Evolutionary conservation across 768 basidiomycete species (phyloP), one percentile per base, ranked within the genome.

Genomic region (Calvatia gigantea): DNA sequence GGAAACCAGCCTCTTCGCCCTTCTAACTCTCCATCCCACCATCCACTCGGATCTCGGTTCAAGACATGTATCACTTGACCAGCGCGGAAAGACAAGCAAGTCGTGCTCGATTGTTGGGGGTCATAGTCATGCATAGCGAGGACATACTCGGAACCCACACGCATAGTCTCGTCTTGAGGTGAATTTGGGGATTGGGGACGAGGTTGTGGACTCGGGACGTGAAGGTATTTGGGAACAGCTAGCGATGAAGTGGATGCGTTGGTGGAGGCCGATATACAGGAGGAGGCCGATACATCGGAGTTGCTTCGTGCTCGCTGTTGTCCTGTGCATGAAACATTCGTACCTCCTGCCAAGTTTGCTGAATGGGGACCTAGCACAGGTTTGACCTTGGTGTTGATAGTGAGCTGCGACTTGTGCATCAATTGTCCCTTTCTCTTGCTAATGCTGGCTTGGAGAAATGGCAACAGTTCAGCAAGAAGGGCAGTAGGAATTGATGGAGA

Each of bases 1-100:
- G 97, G 97, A 71, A 98, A 98, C 97, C 97, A 99, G 11, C 97
- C 97, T 63, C 95, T 75, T 58, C 86, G 74, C 2, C 86, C 89
- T 32, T 93, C 89, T 15, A 96, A 69, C 70, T 98, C 94, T 8
- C 97, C 97, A 66, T 99, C 95, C 96, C 96, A 98, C 97, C 97
- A 98, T 0, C 97, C 97, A 62, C 87, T 91, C 2, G 77, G 58
- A 72, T 98, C 93, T 60, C 86, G 81, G 64, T 92, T 93, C 45
- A 89, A 75, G n/a, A 98, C 93, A 57, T 87, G 87, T 54, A 98
- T 94, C 51, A 95, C 80, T 65, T 98, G 90, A 3, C 96, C 95
- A 0, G 91, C 88, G 39, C 82, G 81, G 74, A 99, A 98, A 19
- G 86, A 79, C 35, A 99, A 82, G 69, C 93, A 96, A 7, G 89